Conservation (phyloP, 768 basidiomycete genomes). For the Boletellus emodensis region DNA sequence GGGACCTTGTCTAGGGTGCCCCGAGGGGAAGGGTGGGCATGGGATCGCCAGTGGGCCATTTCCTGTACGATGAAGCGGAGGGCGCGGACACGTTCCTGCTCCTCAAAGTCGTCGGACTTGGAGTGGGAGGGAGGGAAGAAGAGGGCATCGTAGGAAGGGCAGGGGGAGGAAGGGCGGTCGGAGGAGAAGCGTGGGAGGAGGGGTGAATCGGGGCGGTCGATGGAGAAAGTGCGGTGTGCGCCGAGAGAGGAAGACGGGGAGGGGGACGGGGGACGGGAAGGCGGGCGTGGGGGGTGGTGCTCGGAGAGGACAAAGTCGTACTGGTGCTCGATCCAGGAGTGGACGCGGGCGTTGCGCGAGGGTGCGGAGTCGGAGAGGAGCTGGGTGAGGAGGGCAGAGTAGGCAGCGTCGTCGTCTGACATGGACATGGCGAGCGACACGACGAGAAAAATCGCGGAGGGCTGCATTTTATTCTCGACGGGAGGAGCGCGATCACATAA, state of each 20-base stretch:
- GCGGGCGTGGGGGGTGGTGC: slow-evolving; percentile 2
- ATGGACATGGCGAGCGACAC: slow-evolving; percentile 13
- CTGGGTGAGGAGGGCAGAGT: slow-evolving; percentile 27
- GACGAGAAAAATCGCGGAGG: not conserved
- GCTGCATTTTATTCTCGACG: not conserved
- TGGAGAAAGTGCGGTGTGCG: slow-evolving; percentile 17
- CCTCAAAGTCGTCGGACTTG: slow-evolving; percentile 18
- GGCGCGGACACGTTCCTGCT: slow-evolving; percentile 32
- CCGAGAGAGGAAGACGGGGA: slow-evolving; percentile 33
- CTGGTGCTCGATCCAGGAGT: slow-evolving; percentile 35
- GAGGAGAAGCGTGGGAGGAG: slow-evolving; percentile 26
- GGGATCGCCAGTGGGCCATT: slow-evolving; percentile 29
- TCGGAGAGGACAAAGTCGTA: slow-evolving; percentile 33
- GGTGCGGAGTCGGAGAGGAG: slow-evolving; percentile 22
- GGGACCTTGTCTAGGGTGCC: slow-evolving; percentile 14
- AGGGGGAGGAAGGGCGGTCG: slow-evolving; percentile 23
- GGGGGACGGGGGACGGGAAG: slow-evolving; percentile 21
- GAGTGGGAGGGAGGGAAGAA: slow-evolving; percentile 27
- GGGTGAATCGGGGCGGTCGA: slow-evolving; percentile 29
- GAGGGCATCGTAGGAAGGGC: slow-evolving; percentile 33
- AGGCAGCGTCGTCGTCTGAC: slow-evolving; percentile 31
- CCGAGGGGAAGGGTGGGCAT: not conserved
- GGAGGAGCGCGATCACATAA: not conserved
- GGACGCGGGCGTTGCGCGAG: slow-evolving; percentile 27
- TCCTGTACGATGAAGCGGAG: slow-evolving; percentile 36